phyloP scores from a whole-genome alignment of 441 rosid species.

The Dalechampia spathulata region DNA sequence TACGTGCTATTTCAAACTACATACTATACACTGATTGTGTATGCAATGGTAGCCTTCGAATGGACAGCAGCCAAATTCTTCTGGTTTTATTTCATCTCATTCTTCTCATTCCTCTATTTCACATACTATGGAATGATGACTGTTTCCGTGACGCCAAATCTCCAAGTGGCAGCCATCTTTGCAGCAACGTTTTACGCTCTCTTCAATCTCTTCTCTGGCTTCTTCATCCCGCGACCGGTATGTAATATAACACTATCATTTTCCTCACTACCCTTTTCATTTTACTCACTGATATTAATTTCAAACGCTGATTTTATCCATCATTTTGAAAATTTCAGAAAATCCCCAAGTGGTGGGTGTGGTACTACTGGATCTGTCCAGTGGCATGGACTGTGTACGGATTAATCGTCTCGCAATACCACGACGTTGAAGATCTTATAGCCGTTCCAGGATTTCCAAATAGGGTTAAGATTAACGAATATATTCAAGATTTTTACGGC shows the following conservation, averaged over 20 bases:
- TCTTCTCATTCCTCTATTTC: slow-evolving; percentile 84
- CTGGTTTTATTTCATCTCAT: slow-evolving; percentile 70
- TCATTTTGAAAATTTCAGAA: slow-evolving; percentile 2
- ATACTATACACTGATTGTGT: slow-evolving; percentile 53
- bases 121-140: slow-evolving; percentile 92
- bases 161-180: slow-evolving; percentile 66
- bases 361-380: slow-evolving; percentile 71
- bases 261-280: background rate
- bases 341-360: slow-evolving; percentile 73
- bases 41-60: slow-evolving; percentile 67
- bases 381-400: slow-evolving; percentile 82
- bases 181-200: slow-evolving; percentile 70
- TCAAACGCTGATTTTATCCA: background rate
- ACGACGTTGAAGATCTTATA: slow-evolving; percentile 37
- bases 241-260: slow-evolving; percentile 9
- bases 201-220: slow-evolving; percentile 75
- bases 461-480: slow-evolving; percentile 28
- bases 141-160: slow-evolving; percentile 70
- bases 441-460: slow-evolving; percentile 31
- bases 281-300: background rate
- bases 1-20: slow-evolving; percentile 55
- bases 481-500: slow-evolving; percentile 45
- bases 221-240: slow-evolving; percentile 79
- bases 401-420: slow-evolving; percentile 56
- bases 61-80: slow-evolving; percentile 63